Conservation (phyloP, 176 grass and related monocot genomes). For the Triticum urartu region DNA sequence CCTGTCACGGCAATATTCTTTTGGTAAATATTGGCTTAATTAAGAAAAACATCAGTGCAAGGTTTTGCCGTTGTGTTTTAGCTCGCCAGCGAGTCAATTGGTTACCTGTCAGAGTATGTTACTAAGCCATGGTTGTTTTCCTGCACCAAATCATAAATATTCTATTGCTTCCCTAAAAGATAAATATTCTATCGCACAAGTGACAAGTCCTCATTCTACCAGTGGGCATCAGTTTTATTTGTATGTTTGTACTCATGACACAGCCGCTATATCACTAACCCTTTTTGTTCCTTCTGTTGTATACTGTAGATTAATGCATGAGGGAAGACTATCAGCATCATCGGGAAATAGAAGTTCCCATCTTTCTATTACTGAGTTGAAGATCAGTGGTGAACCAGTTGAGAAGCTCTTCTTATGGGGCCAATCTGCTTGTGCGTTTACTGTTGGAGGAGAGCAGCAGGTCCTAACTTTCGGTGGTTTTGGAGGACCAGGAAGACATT, state of each 20-base stretch:
- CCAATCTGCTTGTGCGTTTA: conserved; percentile 64
- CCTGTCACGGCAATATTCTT: background rate
- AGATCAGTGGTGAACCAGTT: conserved; percentile 63
- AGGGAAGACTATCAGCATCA: conserved; percentile 32
- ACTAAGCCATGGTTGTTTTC: conserved; percentile 8
- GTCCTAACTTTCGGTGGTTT: conserved; percentile 91
- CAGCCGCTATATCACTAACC: conserved; percentile 11
- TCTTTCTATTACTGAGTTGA: conserved; percentile 51
- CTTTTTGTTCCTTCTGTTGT: conserved; percentile 8
- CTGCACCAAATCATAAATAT: background rate
- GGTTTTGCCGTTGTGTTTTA: background rate
- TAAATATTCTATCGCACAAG: background rate
- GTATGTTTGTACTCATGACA: conserved; percentile 12
- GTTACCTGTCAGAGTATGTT: background rate
- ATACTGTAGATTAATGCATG: conserved; percentile 55
- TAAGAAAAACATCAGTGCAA: background rate
- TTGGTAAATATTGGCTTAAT: conserved; percentile 23
- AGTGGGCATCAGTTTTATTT: background rate
- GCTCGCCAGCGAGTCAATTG: background rate
- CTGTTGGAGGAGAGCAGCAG: conserved; percentile 31
- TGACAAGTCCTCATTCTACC: background rate
- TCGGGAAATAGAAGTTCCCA: conserved; percentile 30
- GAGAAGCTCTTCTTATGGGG: conserved; percentile 96
- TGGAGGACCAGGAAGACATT: conserved; percentile 85
- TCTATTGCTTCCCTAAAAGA: background rate